These are phyloP conservation scores for Spathaspora hagerdaliae DNA, from an alignment of 805 yeast species.

Conservation along the genomic window DNA sequence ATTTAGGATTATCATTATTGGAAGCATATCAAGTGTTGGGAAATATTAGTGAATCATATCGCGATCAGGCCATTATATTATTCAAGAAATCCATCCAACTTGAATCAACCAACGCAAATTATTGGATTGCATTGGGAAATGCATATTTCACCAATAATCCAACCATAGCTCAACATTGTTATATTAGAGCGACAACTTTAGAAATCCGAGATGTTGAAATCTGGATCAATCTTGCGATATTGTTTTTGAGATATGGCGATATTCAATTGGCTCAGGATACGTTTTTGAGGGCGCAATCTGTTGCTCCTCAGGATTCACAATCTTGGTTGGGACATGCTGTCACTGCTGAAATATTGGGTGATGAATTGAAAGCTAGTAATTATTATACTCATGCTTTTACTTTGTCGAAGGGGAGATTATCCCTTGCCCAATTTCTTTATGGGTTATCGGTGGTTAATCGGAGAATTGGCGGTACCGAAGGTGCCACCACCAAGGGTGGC, in stretches of 20 bases:
- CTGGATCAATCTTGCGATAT: conserved; percentile 81
- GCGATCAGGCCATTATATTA: conserved; percentile 51
- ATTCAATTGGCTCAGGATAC: conserved; percentile 68
- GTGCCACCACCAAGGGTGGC: conserved; percentile 30
- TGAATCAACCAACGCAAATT: conserved; percentile 65
- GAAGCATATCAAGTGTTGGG: conserved; percentile 28
- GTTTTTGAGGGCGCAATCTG: conserved; percentile 68
- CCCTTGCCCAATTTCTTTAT: conserved; percentile 67
- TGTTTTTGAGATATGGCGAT: conserved; percentile 70
- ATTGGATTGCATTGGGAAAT: conserved; percentile 83
- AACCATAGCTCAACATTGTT: conserved; percentile 88
- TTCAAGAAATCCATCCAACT: conserved; percentile 66
- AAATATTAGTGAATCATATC: too few species aligned
- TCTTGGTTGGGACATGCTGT: conserved; percentile 91
- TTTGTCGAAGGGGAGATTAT: conserved; percentile 69
- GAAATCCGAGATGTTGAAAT: conserved; percentile 62
- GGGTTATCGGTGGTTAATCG: conserved; percentile 55
- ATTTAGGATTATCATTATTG: conserved; percentile 65
- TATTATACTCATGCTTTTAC: conserved; percentile 76
- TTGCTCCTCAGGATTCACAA: conserved; percentile 68
- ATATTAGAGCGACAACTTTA: conserved; percentile 72
- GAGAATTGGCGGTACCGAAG: conserved; percentile 23
- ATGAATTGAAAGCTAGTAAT: conserved; percentile 45
- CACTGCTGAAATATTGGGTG: conserved; percentile 47
- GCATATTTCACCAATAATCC: conserved; percentile 64